Evolutionary conservation across 768 basidiomycete genomes (phyloP), one percentile per base, ranked within the genome.

Genomic region (Russula virescens): DNA sequence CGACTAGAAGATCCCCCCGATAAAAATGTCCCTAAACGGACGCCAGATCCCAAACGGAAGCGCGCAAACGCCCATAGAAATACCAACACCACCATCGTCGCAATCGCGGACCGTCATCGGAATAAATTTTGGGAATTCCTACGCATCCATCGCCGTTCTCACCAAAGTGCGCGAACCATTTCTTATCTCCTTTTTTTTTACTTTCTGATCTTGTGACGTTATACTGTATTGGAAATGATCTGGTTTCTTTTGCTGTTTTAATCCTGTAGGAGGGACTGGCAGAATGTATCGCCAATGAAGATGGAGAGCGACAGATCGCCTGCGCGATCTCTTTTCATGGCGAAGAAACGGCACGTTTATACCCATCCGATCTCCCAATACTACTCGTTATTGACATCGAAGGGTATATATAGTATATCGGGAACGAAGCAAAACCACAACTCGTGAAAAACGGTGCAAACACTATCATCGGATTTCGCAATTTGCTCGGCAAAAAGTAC

Each of bases 291-390:
- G 97, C 95, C 6, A 98, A 98, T 73, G 95, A 98, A 72, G 96
- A 98, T 72, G 96, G 97, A 34, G 96, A 98, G 72, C 88, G 97
- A 35, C 96, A 99, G 77, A 98, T 99, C 70, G 94, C 94, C 0
- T 93, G 91, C 72, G 94, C 94, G 28, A 79, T 98, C 58, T 84
- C 94, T 0, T 98, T 96, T 73, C 84, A 85, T 45, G 94, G 93
- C 28, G 91, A 96, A 74, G 90, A 98, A 74, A 85, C 88, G 72
- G 94, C 93, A 71, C 69, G 88, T 80, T 26, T 35, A 28, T 65
- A 16, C 62, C 59, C 8, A 58, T 28, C 38, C 23, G 18, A 14
- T 49, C 7, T 42, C 40, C 63, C 47, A 48, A 11, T 14, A 25
- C 14, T 3, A 5, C 14, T 43, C 18, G 18, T 43, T 19, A 43